Conservation (phyloP, 148 eudicot species). For the Fagopyrum esculentum region DNA sequence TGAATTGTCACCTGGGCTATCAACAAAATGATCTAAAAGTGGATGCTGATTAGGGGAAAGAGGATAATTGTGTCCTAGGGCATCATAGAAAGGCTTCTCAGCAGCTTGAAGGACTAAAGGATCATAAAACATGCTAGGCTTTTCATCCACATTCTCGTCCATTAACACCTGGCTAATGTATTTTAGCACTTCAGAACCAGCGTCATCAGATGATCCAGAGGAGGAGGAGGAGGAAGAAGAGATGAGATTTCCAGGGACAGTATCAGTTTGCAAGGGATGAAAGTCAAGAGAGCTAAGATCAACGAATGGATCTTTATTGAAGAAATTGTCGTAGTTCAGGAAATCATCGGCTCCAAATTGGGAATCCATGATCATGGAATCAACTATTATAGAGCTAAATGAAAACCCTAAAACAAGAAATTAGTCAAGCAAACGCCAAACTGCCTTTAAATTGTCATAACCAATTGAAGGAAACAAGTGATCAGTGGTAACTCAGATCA, state of each 20-base stretch:
- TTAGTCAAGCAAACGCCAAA: background rate
- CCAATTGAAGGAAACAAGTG: background rate
- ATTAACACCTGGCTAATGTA: slow-evolving; percentile 14
- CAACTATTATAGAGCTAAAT: background rate
- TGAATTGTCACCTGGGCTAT: slow-evolving; percentile 9
- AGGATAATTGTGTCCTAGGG: background rate
- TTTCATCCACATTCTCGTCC: slow-evolving; percentile 11
- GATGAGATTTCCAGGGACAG: slow-evolving; percentile 2
- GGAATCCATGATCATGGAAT: slow-evolving; percentile 29
- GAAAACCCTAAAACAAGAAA: slow-evolving; percentile 3
- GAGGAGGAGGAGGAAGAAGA: slow-evolving; percentile 11
- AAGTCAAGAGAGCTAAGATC: slow-evolving; percentile 37
- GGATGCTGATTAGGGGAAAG: slow-evolving; percentile 15
- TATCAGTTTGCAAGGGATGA: slow-evolving; percentile 18
- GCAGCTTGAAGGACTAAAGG: slow-evolving; percentile 9
- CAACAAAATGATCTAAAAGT: slow-evolving; percentile 1
- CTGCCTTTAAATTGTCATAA: background rate
- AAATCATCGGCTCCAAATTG: slow-evolving; percentile 32
- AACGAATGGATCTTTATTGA: slow-evolving; percentile 35
- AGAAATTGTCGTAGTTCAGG: slow-evolving; percentile 27
- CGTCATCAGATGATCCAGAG: background rate
- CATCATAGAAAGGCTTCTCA: slow-evolving; percentile 11
- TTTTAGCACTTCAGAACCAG: slow-evolving; percentile 8
- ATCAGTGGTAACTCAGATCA: background rate
- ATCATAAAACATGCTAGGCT: slow-evolving; percentile 12